These are phyloP conservation scores for Chenopodium formosanum DNA, from an alignment of 148 eudicot species.

Conservation along the genomic window DNA sequence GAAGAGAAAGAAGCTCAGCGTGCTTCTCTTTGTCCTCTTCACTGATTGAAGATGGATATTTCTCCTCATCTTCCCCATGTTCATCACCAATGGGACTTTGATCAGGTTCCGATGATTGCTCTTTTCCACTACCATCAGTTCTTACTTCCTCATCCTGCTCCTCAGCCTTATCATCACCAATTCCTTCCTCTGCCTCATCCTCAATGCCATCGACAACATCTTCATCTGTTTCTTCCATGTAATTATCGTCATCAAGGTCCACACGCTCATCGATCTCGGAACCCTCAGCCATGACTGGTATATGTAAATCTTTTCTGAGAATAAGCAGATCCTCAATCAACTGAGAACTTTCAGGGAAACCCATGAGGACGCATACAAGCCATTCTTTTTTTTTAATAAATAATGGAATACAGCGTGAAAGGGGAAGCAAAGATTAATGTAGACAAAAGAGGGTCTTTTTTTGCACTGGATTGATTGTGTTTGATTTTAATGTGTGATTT, in stretches of 20 bases:
- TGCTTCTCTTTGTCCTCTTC: constrained; percentile 50
- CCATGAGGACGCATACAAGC: constrained; percentile 29
- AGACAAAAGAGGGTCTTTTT: constrained; percentile 20
- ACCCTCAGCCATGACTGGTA: constrained; percentile 71
- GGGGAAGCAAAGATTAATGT: constrained; percentile 26
- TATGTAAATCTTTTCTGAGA: constrained; percentile 34
- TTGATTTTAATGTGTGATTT: constrained; percentile 18
- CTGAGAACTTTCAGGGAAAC: constrained; percentile 31
- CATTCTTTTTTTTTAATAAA: constrained; percentile 9
- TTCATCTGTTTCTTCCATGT: constrained; percentile 80
- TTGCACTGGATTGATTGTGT: constrained; percentile 28
- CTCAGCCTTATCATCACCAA: constrained; percentile 57
- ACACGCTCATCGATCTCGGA: constrained; percentile 89
- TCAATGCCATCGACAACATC: constrained; percentile 74
- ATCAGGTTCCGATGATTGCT: constrained; percentile 47
- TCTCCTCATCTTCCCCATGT: constrained; percentile 51
- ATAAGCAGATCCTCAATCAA: constrained; percentile 31
- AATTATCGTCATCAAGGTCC: constrained; percentile 93
- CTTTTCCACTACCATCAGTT: constrained; percentile 52
- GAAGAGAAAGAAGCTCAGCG: constrained; percentile 78
- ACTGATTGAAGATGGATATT: constrained; percentile 30
- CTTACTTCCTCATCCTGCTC: constrained; percentile 50
- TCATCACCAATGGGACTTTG: constrained; percentile 35
- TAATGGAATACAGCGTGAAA: constrained; percentile 27
- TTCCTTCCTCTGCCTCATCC: constrained; percentile 58